Evolutionary conservation across 345 rosid species (phyloP).

Genomic region (Orychophragmus violaceus): DNA sequence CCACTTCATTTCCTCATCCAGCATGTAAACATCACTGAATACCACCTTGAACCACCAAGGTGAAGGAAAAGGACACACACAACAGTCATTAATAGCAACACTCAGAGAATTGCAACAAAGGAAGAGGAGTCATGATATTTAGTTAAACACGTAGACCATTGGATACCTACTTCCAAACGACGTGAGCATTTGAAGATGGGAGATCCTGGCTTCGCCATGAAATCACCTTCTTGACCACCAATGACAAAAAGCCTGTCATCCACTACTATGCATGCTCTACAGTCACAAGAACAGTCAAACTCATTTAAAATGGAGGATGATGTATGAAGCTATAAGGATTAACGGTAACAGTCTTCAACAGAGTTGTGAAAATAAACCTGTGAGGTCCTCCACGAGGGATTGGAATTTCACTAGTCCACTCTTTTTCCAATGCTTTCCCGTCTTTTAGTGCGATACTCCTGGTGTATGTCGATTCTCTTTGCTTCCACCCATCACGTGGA

Average conservation of each 20-base stretch:
- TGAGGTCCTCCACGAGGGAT: slow-evolving; percentile 99
- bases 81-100: no score
- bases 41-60: not conserved
- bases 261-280: slow-evolving; percentile 48
- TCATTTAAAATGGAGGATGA: not conserved
- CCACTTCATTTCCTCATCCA: slow-evolving; percentile 91
- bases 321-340: not conserved
- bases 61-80: not conserved
- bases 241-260: slow-evolving; percentile 64
- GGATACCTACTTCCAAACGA: not conserved
- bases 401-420: slow-evolving; percentile 86
- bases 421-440: slow-evolving; percentile 73
- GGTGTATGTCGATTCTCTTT: slow-evolving; percentile 88
- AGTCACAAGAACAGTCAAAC: not conserved
- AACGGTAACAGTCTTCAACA: not conserved
- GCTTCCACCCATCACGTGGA: slow-evolving; percentile 99
- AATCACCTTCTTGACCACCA: slow-evolving; percentile 99
- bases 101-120: not conserved
- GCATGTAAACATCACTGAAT: slow-evolving; percentile 75
- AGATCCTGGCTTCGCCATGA: slow-evolving; percentile 99
- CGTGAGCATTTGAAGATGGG: slow-evolving; percentile 90
- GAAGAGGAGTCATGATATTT: not conserved
- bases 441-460: slow-evolving; percentile 78
- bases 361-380: slow-evolving; percentile 36
- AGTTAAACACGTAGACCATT: not conserved